phyloP scores from a whole-genome alignment of 2,329 filamentous ascomycete species.

The Calonectria fujianensis region DNA sequence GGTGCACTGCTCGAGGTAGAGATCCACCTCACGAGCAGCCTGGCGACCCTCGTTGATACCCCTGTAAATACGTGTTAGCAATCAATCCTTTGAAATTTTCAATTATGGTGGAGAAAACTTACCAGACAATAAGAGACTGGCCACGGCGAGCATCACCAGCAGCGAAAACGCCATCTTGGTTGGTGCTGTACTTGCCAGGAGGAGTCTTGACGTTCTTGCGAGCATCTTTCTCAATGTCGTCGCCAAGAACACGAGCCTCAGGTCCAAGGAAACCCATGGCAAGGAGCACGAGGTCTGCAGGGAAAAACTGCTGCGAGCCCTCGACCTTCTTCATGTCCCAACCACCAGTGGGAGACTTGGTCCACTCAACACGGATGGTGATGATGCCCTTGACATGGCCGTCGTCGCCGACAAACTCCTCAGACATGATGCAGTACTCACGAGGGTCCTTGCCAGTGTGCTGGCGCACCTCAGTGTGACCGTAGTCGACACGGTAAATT shows the following conservation, averaged over 20 bases:
- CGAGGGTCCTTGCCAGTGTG: slow-evolving; percentile 97
- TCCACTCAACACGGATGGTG: slow-evolving; percentile 96
- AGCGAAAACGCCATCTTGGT: slow-evolving; percentile 90
- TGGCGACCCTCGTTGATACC: slow-evolving; percentile 98
- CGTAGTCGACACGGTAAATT: slow-evolving; percentile 98
- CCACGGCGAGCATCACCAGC: slow-evolving; percentile 96
- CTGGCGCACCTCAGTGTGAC: slow-evolving; percentile 95
- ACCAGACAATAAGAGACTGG: slow-evolving; percentile 97
- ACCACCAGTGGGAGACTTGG: slow-evolving; percentile 88
- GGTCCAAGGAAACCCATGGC: slow-evolving; percentile 99
- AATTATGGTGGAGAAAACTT: slow-evolving; percentile 62
- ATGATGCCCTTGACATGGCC: slow-evolving; percentile 97
- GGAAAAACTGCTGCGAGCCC: slow-evolving; percentile 96
- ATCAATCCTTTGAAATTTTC: not conserved
- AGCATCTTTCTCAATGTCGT: slow-evolving; percentile 91
- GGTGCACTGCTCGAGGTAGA: slow-evolving; percentile 87
- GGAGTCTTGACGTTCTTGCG: slow-evolving; percentile 98
- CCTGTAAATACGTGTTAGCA: slow-evolving; percentile 65
- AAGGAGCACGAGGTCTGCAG: slow-evolving; percentile 92
- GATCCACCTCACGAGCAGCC: slow-evolving; percentile 92
- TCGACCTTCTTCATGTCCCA: slow-evolving; percentile 99
- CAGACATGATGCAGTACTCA: slow-evolving; percentile 98
- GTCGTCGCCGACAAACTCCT: slow-evolving; percentile 95
- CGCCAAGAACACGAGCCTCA: slow-evolving; percentile 89
- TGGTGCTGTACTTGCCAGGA: slow-evolving; percentile 90